phyloP scores from a whole-genome alignment of 2,329 filamentous ascomycete genomes.

The Dendrostoma leiphaemia region DNA sequence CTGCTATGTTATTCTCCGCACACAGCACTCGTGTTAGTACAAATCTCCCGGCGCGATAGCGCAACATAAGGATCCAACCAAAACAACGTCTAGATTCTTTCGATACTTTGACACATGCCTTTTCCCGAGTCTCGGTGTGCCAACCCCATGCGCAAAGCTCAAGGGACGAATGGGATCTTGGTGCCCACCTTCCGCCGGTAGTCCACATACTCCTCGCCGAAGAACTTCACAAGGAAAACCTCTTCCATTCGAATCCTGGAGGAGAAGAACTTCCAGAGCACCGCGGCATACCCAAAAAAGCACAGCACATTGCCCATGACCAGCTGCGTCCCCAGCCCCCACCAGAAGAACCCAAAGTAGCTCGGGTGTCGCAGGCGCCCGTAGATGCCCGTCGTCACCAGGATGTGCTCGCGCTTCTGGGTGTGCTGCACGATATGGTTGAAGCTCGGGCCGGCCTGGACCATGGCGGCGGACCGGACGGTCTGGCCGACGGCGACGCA shows the following conservation, averaged over 20 bases:
- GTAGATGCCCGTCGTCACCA: constrained; percentile 87
- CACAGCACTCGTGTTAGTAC: no score
- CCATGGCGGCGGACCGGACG: constrained; percentile 81
- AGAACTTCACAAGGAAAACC: constrained; percentile 73
- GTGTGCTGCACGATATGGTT: constrained; percentile 80
- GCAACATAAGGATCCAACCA: no score
- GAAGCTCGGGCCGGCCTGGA: constrained; percentile 85
- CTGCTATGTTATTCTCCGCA: no score
- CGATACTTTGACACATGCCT: no score
- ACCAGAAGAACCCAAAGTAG: constrained; percentile 99
- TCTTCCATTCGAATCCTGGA: constrained; percentile 77
- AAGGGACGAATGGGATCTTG: constrained; percentile 73
- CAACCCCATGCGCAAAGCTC: constrained; percentile 14
- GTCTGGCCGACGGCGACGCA: constrained; percentile 70
- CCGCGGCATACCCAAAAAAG: constrained; percentile 67
- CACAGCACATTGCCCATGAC: constrained; percentile 83
- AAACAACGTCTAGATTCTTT: no score
- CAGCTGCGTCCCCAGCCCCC: constrained; percentile 91
- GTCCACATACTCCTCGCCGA: constrained; percentile 74
- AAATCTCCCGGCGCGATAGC: no score
- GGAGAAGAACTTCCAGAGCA: constrained; percentile 85
- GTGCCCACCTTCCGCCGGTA: constrained; percentile 73
- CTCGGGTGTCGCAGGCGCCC: constrained; percentile 75
- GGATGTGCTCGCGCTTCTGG: constrained; percentile 65
- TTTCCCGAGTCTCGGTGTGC: no score